Evolutionary conservation across 164 flowering plant genomes (phyloP), one percentile per base, ranked within the genome.

Genomic region (Aristolochia californica): DNA sequence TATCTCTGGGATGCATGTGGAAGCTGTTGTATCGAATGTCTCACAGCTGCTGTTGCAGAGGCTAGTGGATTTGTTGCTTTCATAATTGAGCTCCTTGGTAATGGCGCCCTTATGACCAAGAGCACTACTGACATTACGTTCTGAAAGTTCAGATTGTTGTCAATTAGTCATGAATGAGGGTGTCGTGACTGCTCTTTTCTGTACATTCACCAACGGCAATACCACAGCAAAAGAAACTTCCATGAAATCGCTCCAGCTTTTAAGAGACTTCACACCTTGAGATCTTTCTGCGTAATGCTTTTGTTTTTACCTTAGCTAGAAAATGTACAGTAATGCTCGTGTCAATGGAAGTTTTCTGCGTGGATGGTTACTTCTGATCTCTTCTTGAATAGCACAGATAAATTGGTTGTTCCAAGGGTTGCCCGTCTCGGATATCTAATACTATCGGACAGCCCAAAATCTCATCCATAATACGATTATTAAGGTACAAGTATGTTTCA

Each of bases 41-140:
- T 74, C 52, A 74, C 80, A 66, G 55, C 63, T 45, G 68, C 71
- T 13, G 55, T 88, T 34, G 77, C 69, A 54, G 83, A 75, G 67
- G 77, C 94, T 18, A 43, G 67, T 27, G 88, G 83, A n/a, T 88
- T 88, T 65, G 72, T 91, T 13, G 62, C 76, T 55, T 74, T 85
- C 56, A 59, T 88, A 43, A 79, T 69, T 10, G 75, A 73, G 64
- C 60, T 82, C 30, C 91, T 91, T 27, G 97, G 82, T 43, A 53
- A 25, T 7, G 83, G 76, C 24, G 72, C 62, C 59, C 50, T 17
- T 80, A 83, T 59, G 83, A 79, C 28, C 87, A 87, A 69, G 98
- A 88, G 63, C 73, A 76, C 80, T 91, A 61, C 81, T 83, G 30
- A 66, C 76, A 10, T 59, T 91, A 51, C 88, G 98, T 70, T 74